Base-by-base conservation (phyloP, 176 grass and related monocot genomes). In the Puccinellia tenuiflora region DNA sequence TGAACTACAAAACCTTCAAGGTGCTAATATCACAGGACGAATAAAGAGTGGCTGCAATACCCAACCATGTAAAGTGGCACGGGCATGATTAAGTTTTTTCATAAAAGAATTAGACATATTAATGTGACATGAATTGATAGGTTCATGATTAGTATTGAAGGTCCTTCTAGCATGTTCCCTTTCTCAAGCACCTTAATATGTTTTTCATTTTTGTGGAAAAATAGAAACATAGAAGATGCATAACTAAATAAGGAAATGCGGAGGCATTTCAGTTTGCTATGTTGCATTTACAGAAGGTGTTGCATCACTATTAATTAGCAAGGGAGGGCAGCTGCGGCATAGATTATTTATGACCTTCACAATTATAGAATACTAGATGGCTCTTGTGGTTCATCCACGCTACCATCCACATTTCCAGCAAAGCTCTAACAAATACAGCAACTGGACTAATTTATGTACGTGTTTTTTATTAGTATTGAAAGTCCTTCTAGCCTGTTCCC, bases 271-370 rank as follows among this genome's bases (percentile, higher is more conserved):
- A 88, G 18, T 73, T 83, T 73, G 75, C 18, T 71, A 40, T 53
- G 35, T 47, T 73, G 26, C 37, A 67, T 74, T 57, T 47, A 35
- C 8, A 45, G 48, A 85, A 48, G 37, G 48, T 22, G 28, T 16
- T 28, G 18, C 30, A 25, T 78, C 54, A 52, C 22, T 79, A 63
- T 21, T 53, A 3, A 35, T 24, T 46, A 51, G 33, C 2, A 73
- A 42, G 9, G 42, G 28, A 40, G 3, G 33, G 20, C 12, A 5
- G 15, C 66, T 73, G 54, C 66, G 46, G 35, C 31, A 30, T 46
- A 75, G 50, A 20, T 76, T 76, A 87, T 56, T 39, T 47, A 87
- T 81, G 70, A 38, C 30, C 69, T 29, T 73, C 8, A 46, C 40
- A 73, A 30, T 48, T 48, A 48, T 17, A 30, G 24, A 72, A 46